A percentile compares a stretch with the other conserved stretches of the same genome.
Conservation (phyloP, 2,329 filamentous ascomycete genomes). For the Neocatenulostroma microsporum region DNA sequence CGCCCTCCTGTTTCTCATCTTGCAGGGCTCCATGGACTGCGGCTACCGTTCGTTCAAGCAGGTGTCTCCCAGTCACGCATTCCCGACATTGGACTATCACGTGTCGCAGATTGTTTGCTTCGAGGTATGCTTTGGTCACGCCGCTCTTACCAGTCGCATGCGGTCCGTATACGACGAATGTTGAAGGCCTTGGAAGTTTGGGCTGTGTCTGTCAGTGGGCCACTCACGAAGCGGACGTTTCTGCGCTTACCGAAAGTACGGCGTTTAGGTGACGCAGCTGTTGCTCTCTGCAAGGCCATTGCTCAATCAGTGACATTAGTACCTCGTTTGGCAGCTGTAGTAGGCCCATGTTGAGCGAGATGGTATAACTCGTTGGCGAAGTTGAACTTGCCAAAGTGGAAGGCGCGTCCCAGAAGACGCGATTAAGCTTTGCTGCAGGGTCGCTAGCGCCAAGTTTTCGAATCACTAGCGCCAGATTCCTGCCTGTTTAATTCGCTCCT, state of each 20-base stretch:
- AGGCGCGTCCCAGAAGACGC: no score
- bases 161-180: conserved; percentile 73
- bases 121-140: conserved; percentile 57
- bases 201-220: conserved; percentile 46
- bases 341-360: no score
- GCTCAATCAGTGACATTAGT: conserved; percentile 18
- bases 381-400: no score
- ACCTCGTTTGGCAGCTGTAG: conserved; percentile 24
- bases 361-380: no score
- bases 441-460: no score
- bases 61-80: conserved; percentile 69
- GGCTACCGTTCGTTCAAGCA: conserved; percentile 63
- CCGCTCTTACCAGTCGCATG: conserved; percentile 81
- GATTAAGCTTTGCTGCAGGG: no score
- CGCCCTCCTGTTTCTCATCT: conserved; percentile 11
- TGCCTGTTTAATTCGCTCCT: no score
- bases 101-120: conserved; percentile 44
- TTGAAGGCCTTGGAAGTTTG: conserved; percentile 59
- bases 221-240: no score
- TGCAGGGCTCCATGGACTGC: conserved; percentile 42
- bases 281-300: conserved; percentile 34
- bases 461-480: no score
- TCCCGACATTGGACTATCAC: conserved; percentile 62
- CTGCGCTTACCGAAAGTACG: conserved; percentile 37
- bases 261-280: conserved; percentile 41